Percentiles rank a stretch among this genome's conserved stretches.
Evolutionary conservation across 257 asterid species (phyloP).

Genomic region (Craterostigma plantagineum): DNA sequence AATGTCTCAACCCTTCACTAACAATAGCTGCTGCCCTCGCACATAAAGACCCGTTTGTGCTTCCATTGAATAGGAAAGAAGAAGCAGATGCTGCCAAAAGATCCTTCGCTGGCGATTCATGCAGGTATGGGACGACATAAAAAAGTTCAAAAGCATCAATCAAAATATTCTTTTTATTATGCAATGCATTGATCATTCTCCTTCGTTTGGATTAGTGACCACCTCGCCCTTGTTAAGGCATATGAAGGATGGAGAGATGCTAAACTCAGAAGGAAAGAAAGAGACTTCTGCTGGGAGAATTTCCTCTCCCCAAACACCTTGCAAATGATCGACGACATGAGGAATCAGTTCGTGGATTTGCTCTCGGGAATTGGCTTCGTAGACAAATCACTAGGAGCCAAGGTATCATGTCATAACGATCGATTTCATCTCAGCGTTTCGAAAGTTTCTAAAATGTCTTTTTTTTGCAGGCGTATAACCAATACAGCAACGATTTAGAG

Average conservation of each 20-base stretch:
- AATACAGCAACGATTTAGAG: conserved; percentile 67
- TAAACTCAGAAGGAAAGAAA: conserved; percentile 40
- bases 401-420: conserved; percentile 12
- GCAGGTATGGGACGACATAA: conserved; percentile 46
- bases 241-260: conserved; percentile 91
- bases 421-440: background rate
- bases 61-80: conserved; percentile 70
- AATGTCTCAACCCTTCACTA: conserved; percentile 83
- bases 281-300: conserved; percentile 74
- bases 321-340: conserved; percentile 89
- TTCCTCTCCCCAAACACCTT: conserved; percentile 66
- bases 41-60: conserved; percentile 82
- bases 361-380: conserved; percentile 76
- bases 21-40: conserved; percentile 97
- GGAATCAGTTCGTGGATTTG: conserved; percentile 70
- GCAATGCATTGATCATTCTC: conserved; percentile 2
- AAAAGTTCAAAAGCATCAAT: background rate
- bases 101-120: conserved; percentile 83
- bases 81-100: conserved; percentile 88
- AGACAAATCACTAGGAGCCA: conserved; percentile 45
- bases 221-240: conserved; percentile 87
- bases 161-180: background rate
- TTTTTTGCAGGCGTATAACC: conserved; percentile 54
- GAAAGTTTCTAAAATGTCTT: background rate
- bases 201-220: conserved; percentile 42